Conservation (phyloP, 345 rosid genomes). For the Citrus hindsii region DNA sequence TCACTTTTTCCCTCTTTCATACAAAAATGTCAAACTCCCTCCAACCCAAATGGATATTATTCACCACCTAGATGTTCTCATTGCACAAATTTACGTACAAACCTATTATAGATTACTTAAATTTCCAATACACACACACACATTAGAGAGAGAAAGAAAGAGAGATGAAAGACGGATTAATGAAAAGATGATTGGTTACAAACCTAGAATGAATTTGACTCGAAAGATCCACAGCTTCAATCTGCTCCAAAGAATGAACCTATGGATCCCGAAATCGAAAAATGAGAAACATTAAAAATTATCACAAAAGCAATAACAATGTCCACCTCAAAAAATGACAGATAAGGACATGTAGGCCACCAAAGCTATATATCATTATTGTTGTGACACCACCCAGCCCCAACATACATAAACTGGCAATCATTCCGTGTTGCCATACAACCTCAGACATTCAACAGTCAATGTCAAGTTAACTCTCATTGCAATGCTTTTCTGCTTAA, state of each 20-base stretch:
- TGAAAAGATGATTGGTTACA: not conserved
- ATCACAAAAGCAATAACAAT: not conserved
- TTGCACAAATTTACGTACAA: not conserved
- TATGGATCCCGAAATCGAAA: constrained; percentile 27
- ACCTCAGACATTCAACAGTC: not conserved
- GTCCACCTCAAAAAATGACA: not conserved
- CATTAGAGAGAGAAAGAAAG: not conserved
- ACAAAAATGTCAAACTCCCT: not conserved
- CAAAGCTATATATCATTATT: not conserved
- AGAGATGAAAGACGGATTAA: not conserved
- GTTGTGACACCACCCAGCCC: not conserved
- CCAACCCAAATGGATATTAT: not conserved
- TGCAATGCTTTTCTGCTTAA: not conserved
- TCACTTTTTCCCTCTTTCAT: too few relatives aligned
- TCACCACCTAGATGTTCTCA: not conserved
- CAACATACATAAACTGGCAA: not conserved
- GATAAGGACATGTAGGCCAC: not conserved
- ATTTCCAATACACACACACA: not conserved
- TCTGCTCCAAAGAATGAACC: constrained; percentile 84
- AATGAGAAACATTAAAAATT: constrained; percentile 12
- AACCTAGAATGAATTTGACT: constrained; percentile 77
- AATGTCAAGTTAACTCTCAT: not conserved
- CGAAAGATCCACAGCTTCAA: constrained; percentile 72
- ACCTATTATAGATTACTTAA: not conserved
- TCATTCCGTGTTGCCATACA: not conserved